phyloP scores from a whole-genome alignment of 179 eudicot species.

The Spinacia oleracea region DNA sequence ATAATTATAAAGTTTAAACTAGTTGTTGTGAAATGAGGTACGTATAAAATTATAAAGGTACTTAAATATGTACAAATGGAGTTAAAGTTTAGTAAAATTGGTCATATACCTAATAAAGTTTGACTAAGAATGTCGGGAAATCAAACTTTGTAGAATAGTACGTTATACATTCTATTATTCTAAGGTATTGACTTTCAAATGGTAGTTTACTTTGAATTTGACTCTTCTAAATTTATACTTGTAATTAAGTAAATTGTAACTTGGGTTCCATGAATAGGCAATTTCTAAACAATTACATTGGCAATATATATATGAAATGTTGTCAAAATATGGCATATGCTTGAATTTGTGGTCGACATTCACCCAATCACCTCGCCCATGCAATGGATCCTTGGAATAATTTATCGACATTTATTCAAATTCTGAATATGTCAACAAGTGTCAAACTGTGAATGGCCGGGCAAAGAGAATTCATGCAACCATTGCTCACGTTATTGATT shows the following conservation, averaged over 20 bases:
- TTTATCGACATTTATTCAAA: neutral
- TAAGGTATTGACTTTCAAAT: neutral
- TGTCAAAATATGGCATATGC: neutral
- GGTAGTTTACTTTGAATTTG: neutral
- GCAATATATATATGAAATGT: neutral
- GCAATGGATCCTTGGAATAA: neutral
- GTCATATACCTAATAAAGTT: neutral
- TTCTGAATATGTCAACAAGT: neutral
- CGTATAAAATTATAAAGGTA: too few relatives aligned
- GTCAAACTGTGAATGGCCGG: neutral
- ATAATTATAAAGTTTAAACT: too few relatives aligned
- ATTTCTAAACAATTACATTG: neutral
- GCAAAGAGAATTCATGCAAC: neutral
- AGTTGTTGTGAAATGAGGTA: neutral
- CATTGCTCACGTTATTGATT: neutral
- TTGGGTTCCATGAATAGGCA: conserved; percentile 2
- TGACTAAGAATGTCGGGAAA: neutral
- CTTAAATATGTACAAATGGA: neutral
- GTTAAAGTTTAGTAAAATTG: neutral
- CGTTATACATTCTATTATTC: neutral
- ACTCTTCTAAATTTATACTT: neutral
- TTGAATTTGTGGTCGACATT: conserved; percentile 6
- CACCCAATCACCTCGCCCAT: neutral
- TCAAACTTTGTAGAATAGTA: neutral
- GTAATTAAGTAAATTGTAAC: neutral